Evolutionary conservation across 164 flowering plant species (phyloP).

Genomic region (Chimonanthus praecox): DNA sequence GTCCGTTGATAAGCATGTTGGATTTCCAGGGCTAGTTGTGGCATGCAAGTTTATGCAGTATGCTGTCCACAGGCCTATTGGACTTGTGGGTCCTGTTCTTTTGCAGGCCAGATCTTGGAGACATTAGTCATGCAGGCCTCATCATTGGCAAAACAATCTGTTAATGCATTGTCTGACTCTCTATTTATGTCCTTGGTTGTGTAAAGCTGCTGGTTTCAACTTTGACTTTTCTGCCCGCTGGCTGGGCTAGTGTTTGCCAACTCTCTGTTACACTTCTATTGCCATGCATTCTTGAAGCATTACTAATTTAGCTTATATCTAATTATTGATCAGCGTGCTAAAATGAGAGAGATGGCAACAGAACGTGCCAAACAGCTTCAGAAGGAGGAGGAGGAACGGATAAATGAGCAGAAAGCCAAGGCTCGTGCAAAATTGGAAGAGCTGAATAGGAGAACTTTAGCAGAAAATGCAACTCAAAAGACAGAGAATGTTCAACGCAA

Average conservation of each 20-base stretch:
- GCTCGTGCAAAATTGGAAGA: constrained; percentile 93
- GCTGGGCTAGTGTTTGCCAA: background rate
- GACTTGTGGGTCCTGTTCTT: background rate
- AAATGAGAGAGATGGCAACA: constrained; percentile 69
- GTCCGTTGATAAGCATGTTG: no score
- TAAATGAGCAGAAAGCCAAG: constrained; percentile 86
- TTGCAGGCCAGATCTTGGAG: background rate
- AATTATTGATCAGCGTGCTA: constrained; percentile 60
- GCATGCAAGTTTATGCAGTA: no score
- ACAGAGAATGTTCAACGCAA: constrained; percentile 21
- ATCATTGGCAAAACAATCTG: no score
- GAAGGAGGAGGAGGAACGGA: constrained; percentile 89
- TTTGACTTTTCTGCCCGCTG: background rate
- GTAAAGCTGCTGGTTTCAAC: background rate
- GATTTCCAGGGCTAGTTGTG: no score
- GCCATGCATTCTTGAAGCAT: background rate
- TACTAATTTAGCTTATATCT: background rate
- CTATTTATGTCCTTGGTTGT: background rate
- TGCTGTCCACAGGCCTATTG: background rate
- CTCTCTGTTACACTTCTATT: no score
- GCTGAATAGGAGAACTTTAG: constrained; percentile 59
- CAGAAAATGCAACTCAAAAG: constrained; percentile 36
- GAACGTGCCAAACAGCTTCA: constrained; percentile 75
- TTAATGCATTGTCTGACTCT: background rate
- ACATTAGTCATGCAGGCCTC: background rate